Percentiles rank a stretch among this genome's conserved stretches.
phyloP scores from a whole-genome alignment of 495 filamentous ascomycete genomes.

The Paragyromitra xinjiangensis region DNA sequence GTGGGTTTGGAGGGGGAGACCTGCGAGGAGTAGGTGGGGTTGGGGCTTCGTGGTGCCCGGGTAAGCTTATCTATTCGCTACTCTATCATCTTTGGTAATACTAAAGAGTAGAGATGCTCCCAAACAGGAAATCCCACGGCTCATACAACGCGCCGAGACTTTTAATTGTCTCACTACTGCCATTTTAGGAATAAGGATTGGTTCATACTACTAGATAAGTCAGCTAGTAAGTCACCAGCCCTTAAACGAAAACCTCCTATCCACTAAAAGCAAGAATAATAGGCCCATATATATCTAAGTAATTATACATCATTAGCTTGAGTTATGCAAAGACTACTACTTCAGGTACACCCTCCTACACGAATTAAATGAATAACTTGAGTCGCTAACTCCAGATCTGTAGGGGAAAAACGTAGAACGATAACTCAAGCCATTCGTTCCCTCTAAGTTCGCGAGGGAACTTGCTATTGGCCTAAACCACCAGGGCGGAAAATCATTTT shows the following conservation, averaged over 20 bases:
- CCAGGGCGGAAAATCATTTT: conserved; percentile 5
- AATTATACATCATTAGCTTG: too few species aligned
- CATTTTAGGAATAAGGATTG: background rate
- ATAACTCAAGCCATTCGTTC: too few species aligned
- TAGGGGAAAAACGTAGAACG: too few species aligned
- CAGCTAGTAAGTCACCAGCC: background rate
- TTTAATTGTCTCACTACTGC: background rate
- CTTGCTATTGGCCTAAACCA: background rate
- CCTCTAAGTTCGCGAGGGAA: too few species aligned
- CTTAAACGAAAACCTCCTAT: too few species aligned
- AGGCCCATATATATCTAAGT: too few species aligned
- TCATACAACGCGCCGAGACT: conserved; percentile 6
- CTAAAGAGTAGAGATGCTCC: background rate
- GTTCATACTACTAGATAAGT: background rate
- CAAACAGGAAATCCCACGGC: conserved; percentile 4
- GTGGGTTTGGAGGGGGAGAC: background rate
- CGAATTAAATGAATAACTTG: too few species aligned
- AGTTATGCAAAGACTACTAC: too few species aligned
- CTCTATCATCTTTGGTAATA: background rate
- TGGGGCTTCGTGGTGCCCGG: background rate
- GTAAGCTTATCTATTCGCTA: background rate
- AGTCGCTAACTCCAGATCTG: too few species aligned
- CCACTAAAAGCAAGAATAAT: too few species aligned
- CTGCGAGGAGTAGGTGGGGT: background rate
- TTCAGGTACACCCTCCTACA: too few species aligned